phyloP scores from a whole-genome alignment of 177 flowering plant species.

The Telopea speciosissima region DNA sequence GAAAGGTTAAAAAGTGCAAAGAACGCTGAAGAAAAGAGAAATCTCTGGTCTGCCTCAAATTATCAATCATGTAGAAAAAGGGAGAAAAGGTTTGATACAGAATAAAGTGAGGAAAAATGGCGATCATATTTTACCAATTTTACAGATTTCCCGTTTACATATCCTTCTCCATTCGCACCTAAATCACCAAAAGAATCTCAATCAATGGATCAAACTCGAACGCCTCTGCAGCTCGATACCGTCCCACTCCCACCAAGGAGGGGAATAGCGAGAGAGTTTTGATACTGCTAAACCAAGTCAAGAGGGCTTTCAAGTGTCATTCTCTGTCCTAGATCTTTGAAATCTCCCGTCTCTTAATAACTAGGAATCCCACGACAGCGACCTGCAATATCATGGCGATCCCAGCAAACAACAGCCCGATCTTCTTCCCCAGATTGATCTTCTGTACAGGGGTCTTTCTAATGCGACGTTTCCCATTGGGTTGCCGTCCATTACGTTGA shows the following conservation, averaged over 20 bases:
- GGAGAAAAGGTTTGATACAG: neutral
- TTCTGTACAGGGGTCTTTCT: slow-evolving; percentile 6
- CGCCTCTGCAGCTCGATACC: neutral
- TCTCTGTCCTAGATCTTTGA: slow-evolving; percentile 31
- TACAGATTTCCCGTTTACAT: slow-evolving; percentile 15
- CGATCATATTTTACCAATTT: slow-evolving; percentile 30
- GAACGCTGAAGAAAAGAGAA: neutral
- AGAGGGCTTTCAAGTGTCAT: slow-evolving; percentile 7
- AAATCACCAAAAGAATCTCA: slow-evolving; percentile 17
- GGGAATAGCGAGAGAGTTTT: neutral
- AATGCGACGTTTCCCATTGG: neutral
- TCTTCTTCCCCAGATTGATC: slow-evolving; percentile 48
- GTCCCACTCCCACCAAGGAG: neutral
- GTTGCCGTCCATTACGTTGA: neutral
- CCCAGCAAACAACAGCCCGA: slow-evolving; percentile 54
- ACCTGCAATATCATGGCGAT: slow-evolving; percentile 49
- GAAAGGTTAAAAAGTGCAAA: neutral
- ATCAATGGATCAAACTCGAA: slow-evolving; percentile 7
- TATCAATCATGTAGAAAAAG: slow-evolving; percentile 3
- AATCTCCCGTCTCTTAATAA: slow-evolving; percentile 53
- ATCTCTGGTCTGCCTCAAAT: slow-evolving; percentile 7
- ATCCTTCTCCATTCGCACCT: neutral
- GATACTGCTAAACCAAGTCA: slow-evolving; percentile 7
- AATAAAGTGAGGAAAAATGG: neutral
- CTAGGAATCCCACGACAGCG: slow-evolving; percentile 43